phyloP scores from a whole-genome alignment of 805 yeast species.

The Candida mattraensis region DNA sequence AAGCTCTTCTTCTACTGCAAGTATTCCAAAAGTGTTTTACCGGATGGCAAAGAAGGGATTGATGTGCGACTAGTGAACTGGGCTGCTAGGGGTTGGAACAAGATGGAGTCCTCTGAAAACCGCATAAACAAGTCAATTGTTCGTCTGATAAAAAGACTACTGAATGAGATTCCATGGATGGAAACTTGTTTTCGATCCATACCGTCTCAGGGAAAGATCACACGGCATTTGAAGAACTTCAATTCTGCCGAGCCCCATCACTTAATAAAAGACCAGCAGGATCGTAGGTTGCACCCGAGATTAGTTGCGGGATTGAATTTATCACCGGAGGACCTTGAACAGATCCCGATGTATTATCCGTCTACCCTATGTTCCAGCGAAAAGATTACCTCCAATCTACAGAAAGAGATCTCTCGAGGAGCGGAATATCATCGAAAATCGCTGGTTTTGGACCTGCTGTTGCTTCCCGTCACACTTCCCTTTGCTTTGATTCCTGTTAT shows the following conservation, averaged over 20 bases:
- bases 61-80: conserved; percentile 45
- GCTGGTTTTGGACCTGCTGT: conserved; percentile 51
- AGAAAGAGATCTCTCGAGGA: conserved; percentile 43
- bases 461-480: conserved; percentile 79
- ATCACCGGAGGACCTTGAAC: conserved; percentile 30
- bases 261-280: conserved; percentile 6
- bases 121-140: conserved; percentile 62
- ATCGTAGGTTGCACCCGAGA: conserved; percentile 11
- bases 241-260: conserved; percentile 7
- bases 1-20: conserved; percentile 70
- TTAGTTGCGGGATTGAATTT: conserved; percentile 11
- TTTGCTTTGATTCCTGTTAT: conserved; percentile 78
- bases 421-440: conserved; percentile 54
- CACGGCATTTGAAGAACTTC: conserved; percentile 44
- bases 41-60: conserved; percentile 32
- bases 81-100: conserved; percentile 63
- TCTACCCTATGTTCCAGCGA: conserved; percentile 31
- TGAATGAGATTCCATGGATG: conserved; percentile 73
- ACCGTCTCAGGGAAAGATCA: conserved; percentile 64
- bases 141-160: conserved; percentile 45
- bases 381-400: conserved; percentile 39
- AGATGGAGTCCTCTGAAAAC: conserved; percentile 53
- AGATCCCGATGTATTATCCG: conserved; percentile 55
- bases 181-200: conserved; percentile 74
- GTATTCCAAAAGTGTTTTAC: conserved; percentile 40